A percentile compares a stretch with the other conserved stretches of the same genome.
Conservation (phyloP, 2,329 filamentous ascomycete genomes). For the Colletotrichum sp. region DNA sequence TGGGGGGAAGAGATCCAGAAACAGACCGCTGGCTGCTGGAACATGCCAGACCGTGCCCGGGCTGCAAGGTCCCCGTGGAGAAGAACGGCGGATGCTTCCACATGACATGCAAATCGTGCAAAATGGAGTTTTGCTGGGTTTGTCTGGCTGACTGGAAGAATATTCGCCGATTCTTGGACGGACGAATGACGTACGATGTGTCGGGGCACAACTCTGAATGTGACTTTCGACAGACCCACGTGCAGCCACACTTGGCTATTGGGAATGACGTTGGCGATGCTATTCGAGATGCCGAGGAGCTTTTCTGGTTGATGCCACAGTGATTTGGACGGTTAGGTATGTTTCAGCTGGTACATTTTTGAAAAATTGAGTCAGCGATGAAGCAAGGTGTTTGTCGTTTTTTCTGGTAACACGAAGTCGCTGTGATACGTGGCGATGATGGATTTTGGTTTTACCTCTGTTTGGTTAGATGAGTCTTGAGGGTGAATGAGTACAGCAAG, state of each 20-base stretch:
- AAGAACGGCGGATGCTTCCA: constrained; percentile 42
- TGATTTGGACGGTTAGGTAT: background rate
- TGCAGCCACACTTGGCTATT: background rate
- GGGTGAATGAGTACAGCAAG: background rate
- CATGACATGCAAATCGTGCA: constrained; percentile 43
- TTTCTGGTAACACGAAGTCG: background rate
- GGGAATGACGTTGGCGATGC: background rate
- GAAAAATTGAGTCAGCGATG: rapidly evolving
- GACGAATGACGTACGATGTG: background rate
- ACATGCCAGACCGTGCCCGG: constrained; percentile 29
- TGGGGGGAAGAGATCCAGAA: background rate
- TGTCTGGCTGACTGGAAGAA: constrained; percentile 29
- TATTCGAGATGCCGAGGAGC: background rate
- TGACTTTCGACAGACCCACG: background rate
- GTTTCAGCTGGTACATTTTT: background rate
- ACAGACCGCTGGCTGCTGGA: constrained; percentile 24
- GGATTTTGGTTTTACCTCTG: background rate
- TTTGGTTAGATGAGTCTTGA: background rate
- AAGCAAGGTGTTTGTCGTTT: background rate
- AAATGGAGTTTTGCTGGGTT: constrained; percentile 40
- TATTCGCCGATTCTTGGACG: background rate
- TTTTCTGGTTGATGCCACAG: background rate
- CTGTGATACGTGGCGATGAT: background rate
- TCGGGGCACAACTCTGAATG: background rate
- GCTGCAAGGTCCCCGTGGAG: constrained; percentile 26